These are phyloP conservation scores for Cylindrotheca fusiformis DNA, from an alignment of 108 stramenopile genomes.

Conservation along the genomic window DNA sequence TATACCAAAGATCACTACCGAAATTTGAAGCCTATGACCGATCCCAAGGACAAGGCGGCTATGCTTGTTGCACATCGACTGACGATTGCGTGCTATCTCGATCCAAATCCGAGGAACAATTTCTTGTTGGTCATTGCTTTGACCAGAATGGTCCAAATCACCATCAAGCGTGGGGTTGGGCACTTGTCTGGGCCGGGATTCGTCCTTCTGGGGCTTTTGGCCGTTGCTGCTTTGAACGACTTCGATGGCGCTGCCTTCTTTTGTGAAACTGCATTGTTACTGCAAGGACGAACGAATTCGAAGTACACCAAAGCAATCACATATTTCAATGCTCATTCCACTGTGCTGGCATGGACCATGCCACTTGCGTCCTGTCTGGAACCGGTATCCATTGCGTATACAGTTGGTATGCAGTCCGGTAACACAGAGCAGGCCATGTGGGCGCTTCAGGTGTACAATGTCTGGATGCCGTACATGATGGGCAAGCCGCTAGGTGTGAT, in stretches of 20 bases:
- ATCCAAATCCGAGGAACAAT: not conserved
- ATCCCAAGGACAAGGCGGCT: not conserved
- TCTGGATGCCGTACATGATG: not conserved
- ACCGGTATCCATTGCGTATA: not conserved
- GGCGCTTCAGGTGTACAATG: not conserved
- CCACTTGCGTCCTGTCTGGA: not conserved
- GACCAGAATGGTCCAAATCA: not conserved
- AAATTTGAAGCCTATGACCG: not conserved
- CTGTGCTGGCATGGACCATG: not conserved
- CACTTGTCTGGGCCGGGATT: not conserved
- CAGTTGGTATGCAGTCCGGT: not conserved
- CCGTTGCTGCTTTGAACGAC: not conserved
- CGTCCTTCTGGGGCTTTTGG: not conserved
- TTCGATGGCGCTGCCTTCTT: not conserved
- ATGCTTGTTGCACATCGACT: not conserved
- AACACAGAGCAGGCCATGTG: slow-evolving; percentile 6
- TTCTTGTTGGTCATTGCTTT: not conserved
- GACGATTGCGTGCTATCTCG: not conserved
- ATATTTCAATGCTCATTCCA: not conserved
- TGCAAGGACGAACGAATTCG: not conserved
- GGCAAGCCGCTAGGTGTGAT: slow-evolving; percentile 1
- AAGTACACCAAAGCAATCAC: not conserved
- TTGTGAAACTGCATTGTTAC: not conserved
- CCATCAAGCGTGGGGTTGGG: not conserved
- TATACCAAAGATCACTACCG: not conserved